Evolutionary conservation across 139 green algal genomes (phyloP).

Genomic region (Dunaliella sp.): DNA sequence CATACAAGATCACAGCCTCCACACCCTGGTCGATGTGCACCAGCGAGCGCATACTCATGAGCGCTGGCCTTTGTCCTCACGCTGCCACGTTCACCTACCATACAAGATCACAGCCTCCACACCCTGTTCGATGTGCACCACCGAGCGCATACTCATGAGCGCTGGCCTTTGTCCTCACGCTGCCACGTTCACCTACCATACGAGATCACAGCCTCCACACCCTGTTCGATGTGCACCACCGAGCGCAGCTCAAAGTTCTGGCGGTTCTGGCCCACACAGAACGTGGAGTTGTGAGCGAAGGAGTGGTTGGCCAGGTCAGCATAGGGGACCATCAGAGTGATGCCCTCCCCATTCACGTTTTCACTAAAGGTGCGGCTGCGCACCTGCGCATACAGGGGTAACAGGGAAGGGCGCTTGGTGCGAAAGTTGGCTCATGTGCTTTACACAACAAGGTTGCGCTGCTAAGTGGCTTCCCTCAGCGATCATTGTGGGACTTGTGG

Average conservation of each 20-base stretch:
- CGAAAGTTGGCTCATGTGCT: too few species aligned
- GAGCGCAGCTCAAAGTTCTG: conserved; percentile 31
- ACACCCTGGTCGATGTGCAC: neutral
- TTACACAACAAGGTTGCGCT: too few species aligned
- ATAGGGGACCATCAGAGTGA: conserved; percentile 52
- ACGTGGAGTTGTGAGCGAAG: conserved; percentile 34
- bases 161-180: too few species aligned
- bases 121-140: conserved; percentile 7
- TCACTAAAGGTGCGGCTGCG: conserved; percentile 33
- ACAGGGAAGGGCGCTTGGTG: too few species aligned
- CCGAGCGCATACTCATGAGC: too few species aligned
- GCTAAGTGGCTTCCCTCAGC: too few species aligned
- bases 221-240: conserved; percentile 2
- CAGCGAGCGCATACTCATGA: too few species aligned
- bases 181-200: too few species aligned
- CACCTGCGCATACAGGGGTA: too few species aligned
- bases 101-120: conserved; percentile 33
- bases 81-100: too few species aligned
- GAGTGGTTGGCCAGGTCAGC: conserved; percentile 51
- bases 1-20: conserved; percentile 30
- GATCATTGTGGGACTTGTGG: too few species aligned
- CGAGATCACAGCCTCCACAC: conserved; percentile 34
- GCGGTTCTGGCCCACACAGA: conserved; percentile 26
- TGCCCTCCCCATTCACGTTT: conserved; percentile 18
- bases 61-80: too few species aligned